These are phyloP conservation scores for Amborella trichopoda DNA, from an alignment of 164 flowering plant genomes.

Conservation along the genomic window DNA sequence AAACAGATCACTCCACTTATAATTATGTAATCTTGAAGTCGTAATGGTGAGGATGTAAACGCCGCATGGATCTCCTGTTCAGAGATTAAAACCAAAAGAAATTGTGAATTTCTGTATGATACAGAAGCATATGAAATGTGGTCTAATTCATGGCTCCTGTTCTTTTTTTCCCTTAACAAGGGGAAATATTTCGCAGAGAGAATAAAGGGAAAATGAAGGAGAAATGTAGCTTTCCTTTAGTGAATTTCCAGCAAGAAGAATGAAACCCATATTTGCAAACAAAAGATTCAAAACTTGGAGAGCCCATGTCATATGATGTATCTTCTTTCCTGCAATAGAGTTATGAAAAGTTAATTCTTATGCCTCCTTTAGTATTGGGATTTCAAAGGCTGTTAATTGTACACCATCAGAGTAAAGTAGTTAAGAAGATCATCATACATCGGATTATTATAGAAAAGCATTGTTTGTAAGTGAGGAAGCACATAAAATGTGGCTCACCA, in stretches of 20 bases:
- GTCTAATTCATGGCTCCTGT: no score
- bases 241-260: constrained; percentile 44
- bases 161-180: no score
- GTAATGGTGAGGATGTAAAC: constrained; percentile 23
- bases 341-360: no score
- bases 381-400: no score
- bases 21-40: constrained; percentile 37
- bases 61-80: constrained; percentile 28
- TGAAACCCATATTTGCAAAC: constrained; percentile 48
- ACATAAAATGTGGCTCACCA: no score
- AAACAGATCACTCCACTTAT: constrained; percentile 32
- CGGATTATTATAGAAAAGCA: no score
- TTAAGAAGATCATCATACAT: no score
- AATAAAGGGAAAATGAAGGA: not conserved
- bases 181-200: not conserved
- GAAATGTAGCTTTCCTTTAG: constrained; percentile 25
- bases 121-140: not conserved
- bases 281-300: constrained; percentile 30
- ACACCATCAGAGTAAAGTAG: no score
- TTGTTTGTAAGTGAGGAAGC: no score
- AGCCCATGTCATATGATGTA: constrained; percentile 40
- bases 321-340: constrained; percentile 25
- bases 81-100: not conserved
- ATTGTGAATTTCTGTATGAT: not conserved
- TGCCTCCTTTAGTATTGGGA: no score